Evolutionary conservation across 768 basidiomycete species (phyloP).

Genomic region (Boletus reticuloceps): DNA sequence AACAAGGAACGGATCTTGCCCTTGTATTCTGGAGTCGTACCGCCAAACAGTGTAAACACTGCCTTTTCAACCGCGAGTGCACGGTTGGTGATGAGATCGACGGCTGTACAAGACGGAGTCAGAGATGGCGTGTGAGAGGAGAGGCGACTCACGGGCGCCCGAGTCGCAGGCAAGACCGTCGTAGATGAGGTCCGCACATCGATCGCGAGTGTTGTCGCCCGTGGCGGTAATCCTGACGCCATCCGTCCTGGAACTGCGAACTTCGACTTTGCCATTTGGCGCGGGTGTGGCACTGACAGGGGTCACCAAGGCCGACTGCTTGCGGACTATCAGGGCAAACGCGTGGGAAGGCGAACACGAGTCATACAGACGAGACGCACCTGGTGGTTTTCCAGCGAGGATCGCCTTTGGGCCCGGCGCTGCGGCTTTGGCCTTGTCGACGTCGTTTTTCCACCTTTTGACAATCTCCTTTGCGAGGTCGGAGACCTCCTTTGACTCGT

Average conservation of each 20-base stretch:
- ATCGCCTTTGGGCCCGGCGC: conserved; percentile 12
- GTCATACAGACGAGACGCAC: conserved; percentile 34
- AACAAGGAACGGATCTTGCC: conserved; percentile 83
- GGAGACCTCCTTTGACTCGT: conserved; percentile 68
- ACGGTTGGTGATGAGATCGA: conserved; percentile 62
- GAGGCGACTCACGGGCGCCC: conserved; percentile 68
- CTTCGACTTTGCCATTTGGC: conserved; percentile 33
- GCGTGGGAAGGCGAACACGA: not conserved
- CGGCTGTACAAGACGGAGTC: conserved; percentile 41
- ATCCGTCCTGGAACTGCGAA: conserved; percentile 69
- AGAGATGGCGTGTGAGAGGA: not conserved
- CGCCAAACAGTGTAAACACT: conserved; percentile 46
- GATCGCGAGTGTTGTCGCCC: conserved; percentile 78
- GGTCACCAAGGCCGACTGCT: conserved; percentile 36
- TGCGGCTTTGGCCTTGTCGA: conserved; percentile 62
- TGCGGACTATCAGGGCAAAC: conserved; percentile 21
- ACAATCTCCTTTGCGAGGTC: conserved; percentile 89
- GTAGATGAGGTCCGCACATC: conserved; percentile 86
- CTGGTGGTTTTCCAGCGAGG: conserved; percentile 30
- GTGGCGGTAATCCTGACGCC: conserved; percentile 53
- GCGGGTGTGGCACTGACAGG: conserved; percentile 33
- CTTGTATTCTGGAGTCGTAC: conserved; percentile 55
- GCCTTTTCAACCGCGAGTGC: conserved; percentile 72
- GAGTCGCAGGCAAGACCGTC: conserved; percentile 88
- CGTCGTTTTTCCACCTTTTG: conserved; percentile 87